Conservation (phyloP, 2,329 filamentous ascomycete genomes). For the Hypocreales sp. region DNA sequence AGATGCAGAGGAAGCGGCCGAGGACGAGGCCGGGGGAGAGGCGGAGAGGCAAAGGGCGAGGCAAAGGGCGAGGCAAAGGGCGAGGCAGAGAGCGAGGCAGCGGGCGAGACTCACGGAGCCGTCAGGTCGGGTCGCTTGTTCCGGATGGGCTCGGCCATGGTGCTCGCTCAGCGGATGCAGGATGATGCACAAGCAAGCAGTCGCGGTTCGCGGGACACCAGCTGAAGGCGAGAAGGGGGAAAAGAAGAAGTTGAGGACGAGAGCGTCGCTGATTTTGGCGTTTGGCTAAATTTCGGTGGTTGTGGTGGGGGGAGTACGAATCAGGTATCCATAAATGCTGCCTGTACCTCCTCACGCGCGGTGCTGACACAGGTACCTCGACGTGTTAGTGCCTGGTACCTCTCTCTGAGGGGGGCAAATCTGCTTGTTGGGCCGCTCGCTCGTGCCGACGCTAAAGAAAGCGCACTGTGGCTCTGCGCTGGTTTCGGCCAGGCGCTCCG, state of each 20-base stretch:
- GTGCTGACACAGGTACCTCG: too few relatives aligned
- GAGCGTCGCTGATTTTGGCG: conserved; percentile 17
- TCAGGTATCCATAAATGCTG: background rate
- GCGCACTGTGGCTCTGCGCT: too few relatives aligned
- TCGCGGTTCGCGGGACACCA: conserved; percentile 8
- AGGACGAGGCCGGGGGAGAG: conserved; percentile 4
- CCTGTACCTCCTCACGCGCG: too few relatives aligned
- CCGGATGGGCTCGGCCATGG: conserved; percentile 49
- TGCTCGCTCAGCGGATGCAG: conserved; percentile 16
- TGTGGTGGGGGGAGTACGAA: conserved; percentile 7
- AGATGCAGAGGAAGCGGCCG: background rate
- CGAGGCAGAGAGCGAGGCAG: background rate
- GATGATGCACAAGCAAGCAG: conserved; percentile 11
- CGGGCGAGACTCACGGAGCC: conserved; percentile 38
- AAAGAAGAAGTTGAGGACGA: conserved; percentile 17
- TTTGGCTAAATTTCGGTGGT: conserved; percentile 24
- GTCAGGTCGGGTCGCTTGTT: conserved; percentile 43
- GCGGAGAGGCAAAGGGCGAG: background rate
- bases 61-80: background rate
- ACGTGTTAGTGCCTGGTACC: too few relatives aligned
- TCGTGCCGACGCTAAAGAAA: too few relatives aligned
- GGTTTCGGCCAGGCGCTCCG: too few relatives aligned
- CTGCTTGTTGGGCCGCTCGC: too few relatives aligned
- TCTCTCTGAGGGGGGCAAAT: too few relatives aligned
- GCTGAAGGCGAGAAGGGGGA: conserved; percentile 13